Evolutionary conservation across 2,329 filamentous ascomycete species (phyloP), one percentile per base, ranked within the genome.

Genomic region (Ceratocystiopsis sp.): DNA sequence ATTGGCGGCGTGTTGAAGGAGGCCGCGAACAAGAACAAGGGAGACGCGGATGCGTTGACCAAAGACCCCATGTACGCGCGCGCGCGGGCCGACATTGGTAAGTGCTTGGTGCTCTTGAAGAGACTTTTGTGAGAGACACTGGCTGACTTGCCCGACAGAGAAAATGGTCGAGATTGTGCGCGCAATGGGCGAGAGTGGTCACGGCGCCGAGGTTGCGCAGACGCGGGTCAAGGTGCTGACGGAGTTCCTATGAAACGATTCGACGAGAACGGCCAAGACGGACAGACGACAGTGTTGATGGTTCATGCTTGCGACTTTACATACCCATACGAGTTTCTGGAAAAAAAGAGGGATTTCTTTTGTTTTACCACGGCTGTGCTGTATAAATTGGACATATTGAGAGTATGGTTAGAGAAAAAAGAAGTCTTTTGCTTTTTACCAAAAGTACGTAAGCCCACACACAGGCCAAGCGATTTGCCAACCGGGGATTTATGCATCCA

Each of bases 161-260:
- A 45, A 40, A 47, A 78, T 80, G 74, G 70, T 79, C 25, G 65
- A 77, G 43, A 78, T 79, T 41, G 70, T 79, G 71, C 64, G 70
- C 44, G 52, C 64, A 15, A 76, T 77, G 65, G 66, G 67, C 19
- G 67, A 69, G 33, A 65, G 67, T 10, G 65, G 69, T 19, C 58
- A 73, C 40, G 72, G 71, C 1, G 73, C 70, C 13, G 68, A 75
- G 19, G 71, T 78, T 15, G 73, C 75, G 4, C 61, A 65, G 49
- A 77, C 74, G 7, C 63, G 75, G 48, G 68, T 78, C 17, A 63
- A 68, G 46, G 73, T 78, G 15, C 52, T 80, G 49, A 68, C 63
- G 50, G 69, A 74, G 45, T 74, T 71, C 46, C 48, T 75, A 11
- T 52, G 45, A 37, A 2, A 29, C 32, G 32, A 21, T 4, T 21